Evolutionary conservation across 495 filamentous ascomycete species (phyloP).

Genomic region (Daldinia concentrica): DNA sequence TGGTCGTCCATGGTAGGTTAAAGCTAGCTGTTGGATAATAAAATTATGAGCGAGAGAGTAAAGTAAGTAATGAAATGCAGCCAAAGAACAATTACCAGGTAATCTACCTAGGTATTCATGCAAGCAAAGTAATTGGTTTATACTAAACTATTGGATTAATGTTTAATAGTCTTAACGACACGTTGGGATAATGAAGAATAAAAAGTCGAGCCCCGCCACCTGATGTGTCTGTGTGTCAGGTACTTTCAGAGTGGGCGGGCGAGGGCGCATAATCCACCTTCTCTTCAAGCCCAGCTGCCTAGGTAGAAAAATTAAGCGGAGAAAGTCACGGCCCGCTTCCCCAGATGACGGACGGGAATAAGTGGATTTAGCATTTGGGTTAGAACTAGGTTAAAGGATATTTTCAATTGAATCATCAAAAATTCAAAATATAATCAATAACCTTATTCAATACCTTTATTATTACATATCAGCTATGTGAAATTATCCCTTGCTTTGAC

Average conservation of each 20-base stretch:
- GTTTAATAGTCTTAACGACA: not conserved
- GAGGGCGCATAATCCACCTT: not conserved
- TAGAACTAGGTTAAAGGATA: not conserved
- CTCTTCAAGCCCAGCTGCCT: not conserved
- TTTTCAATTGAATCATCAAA: not conserved
- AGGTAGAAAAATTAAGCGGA: slow-evolving; percentile 17
- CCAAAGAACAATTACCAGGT: not conserved
- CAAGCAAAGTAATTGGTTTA: not conserved
- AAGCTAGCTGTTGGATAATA: not conserved
- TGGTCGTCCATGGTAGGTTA: slow-evolving; percentile 54
- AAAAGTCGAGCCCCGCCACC: slow-evolving; percentile 2
- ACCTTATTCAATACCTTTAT: too few species aligned
- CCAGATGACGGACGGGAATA: not conserved
- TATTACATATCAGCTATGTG: too few species aligned
- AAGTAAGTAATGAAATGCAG: not conserved
- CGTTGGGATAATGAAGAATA: slow-evolving; percentile 1
- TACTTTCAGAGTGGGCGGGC: not conserved
- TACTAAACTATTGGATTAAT: not conserved
- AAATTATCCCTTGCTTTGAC: too few species aligned
- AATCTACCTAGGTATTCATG: too few species aligned
- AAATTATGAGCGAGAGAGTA: not conserved
- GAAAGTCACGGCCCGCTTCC: slow-evolving; percentile 30
- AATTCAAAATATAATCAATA: too few species aligned
- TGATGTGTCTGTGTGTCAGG: too few species aligned
- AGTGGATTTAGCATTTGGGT: not conserved